Evolutionary conservation across 208 protist genomes (phyloP), one percentile per base, ranked within the genome.

Genomic region (Novymonas esmeraldas): DNA sequence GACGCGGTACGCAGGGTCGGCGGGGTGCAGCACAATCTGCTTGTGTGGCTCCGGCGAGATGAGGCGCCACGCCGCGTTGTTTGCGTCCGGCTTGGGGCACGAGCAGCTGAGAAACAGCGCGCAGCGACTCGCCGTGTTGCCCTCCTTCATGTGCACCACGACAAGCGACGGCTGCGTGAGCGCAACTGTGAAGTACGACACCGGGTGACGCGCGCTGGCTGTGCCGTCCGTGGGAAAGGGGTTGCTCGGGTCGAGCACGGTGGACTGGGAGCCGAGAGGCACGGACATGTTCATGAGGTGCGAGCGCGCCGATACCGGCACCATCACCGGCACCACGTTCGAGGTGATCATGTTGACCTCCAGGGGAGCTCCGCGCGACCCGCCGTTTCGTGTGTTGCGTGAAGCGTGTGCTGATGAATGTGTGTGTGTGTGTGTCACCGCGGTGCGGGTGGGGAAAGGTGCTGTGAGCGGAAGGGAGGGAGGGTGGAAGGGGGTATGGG

Each of bases 61-160:
- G 44, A 85, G 69, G 41, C 83, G 80, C 93, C 93, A 97, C 29
- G 89, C 73, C 13, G 93, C 90, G 16, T 80, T 97, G 61, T 93
- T 77, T 20, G 64, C 78, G 63, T 73, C 88, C 5, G 90, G 90
- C 14, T 81, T 63, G 4, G 70, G 33, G 34, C 89, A 83, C 16
- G 56, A 81, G 38, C 86, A 85, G 66, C 86, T 95, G 31, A 90
- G 63, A 42, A 95, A 72, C 39, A 97, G 64, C 13, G 81, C 70
- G 60, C 90, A 95, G 26, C 87, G 80, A 34, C 85, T 79, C 2
- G 85, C 84, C 20, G 73, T 85, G 74, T 91, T 94, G 38, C 80
- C 83, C 75, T 97, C 90, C 59, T 91, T 87, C 71, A 94, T 82
- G 18, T 81, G 74, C 33, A 97, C 73, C 24, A 74, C 87, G 22